A percentile compares a stretch with the other conserved stretches of the same genome.
Evolutionary conservation across 257 asterid genomes (phyloP).

Genomic region (Solanum sitiens): DNA sequence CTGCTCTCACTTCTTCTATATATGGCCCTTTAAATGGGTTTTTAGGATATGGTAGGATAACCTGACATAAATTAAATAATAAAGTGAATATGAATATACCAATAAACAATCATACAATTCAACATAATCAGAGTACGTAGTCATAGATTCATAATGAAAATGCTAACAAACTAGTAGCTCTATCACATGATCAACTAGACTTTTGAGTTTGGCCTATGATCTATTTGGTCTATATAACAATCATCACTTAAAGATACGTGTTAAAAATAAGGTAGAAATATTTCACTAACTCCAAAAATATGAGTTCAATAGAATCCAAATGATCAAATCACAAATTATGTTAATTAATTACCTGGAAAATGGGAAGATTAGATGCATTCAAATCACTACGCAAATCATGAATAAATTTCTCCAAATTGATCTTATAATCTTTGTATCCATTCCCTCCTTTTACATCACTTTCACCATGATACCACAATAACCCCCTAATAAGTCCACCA

Average conservation of each 20-base stretch:
- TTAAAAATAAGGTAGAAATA: not conserved
- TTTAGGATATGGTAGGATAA: not conserved
- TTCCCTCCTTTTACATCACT: slow-evolving; percentile 2
- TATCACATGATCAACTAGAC: not conserved
- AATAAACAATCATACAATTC: not conserved
- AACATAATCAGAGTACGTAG: too few relatives aligned
- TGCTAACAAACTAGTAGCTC: not conserved
- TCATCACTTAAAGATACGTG: not conserved
- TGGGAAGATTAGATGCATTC: not conserved
- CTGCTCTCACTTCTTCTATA: slow-evolving; percentile 37
- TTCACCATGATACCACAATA: slow-evolving; percentile 44
- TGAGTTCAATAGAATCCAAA: not conserved
- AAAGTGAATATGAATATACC: not conserved
- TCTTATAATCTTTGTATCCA: not conserved
- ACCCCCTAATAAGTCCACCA: slow-evolving; percentile 19
- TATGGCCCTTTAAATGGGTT: slow-evolving; percentile 20
- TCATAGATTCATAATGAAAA: not conserved
- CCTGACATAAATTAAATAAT: not conserved
- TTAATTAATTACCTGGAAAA: not conserved
- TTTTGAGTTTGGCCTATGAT: not conserved
- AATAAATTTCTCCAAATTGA: slow-evolving; percentile 4
- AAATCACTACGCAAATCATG: slow-evolving; percentile 11
- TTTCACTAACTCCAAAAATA: not conserved
- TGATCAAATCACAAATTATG: not conserved
- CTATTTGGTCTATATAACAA: not conserved